Conservation (phyloP, 495 filamentous ascomycete genomes). For the Durotheca rogersii region DNA sequence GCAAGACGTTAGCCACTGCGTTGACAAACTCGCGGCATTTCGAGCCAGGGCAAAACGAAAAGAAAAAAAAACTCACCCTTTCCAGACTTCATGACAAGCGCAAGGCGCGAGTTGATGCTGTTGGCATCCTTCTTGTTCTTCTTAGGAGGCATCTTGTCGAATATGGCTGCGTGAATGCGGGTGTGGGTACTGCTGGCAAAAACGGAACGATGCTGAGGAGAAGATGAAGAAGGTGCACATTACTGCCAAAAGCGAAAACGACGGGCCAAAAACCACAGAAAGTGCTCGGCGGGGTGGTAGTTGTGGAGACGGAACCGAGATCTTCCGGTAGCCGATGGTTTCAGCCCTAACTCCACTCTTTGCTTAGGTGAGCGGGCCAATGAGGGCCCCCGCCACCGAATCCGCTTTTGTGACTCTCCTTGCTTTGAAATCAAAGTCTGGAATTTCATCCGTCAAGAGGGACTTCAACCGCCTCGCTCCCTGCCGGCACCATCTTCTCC, state of each 20-base stretch:
- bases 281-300: too few species aligned
- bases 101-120: constrained; percentile 62
- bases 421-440: constrained; percentile 49
- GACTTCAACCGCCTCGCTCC: constrained; percentile 31
- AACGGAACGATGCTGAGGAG: constrained; percentile 14
- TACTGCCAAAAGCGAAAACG: too few species aligned
- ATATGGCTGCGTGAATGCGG: constrained; percentile 6
- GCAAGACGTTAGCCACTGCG: constrained; percentile 17
- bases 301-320: constrained; percentile 7
- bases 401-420: constrained; percentile 32
- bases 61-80: constrained; percentile 59
- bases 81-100: constrained; percentile 94
- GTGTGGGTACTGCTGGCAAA: constrained; percentile 11
- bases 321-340: constrained; percentile 25
- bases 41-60: constrained; percentile 6
- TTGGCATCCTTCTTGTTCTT: constrained; percentile 91
- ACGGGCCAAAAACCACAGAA: too few species aligned
- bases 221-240: constrained; percentile 18
- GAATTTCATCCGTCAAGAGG: constrained; percentile 35
- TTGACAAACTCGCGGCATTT: too few species aligned
- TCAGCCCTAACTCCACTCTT: constrained; percentile 49
- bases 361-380: constrained; percentile 20
- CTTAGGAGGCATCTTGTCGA: constrained; percentile 78
- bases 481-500: constrained; percentile 36
- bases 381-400: constrained; percentile 12